Conservation (phyloP, 2,329 filamentous ascomycete genomes). For the Botryotinia calthae region DNA sequence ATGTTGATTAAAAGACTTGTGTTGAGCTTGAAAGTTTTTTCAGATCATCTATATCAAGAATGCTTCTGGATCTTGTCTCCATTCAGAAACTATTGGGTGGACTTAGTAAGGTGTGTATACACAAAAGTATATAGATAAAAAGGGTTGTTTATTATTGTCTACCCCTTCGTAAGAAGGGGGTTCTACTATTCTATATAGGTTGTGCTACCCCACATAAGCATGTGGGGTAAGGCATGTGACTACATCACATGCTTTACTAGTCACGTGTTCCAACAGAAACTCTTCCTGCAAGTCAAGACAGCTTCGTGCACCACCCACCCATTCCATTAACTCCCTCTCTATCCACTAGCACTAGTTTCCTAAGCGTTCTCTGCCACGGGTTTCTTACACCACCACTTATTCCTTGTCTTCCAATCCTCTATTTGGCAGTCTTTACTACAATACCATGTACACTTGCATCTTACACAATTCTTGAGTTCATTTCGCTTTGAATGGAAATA, state of each 20-base stretch:
- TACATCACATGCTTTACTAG: too few species aligned
- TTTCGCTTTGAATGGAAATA: background rate
- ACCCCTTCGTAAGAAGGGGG: too few species aligned
- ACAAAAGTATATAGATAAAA: too few species aligned
- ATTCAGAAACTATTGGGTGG: background rate
- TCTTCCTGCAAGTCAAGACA: background rate
- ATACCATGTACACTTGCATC: slow-evolving; percentile 4
- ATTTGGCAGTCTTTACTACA: background rate
- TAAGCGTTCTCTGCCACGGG: background rate
- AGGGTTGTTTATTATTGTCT: too few species aligned
- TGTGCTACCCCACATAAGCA: too few species aligned
- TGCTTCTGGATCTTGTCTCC: background rate
- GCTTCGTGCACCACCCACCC: too few species aligned
- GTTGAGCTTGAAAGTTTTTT: background rate
- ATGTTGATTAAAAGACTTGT: background rate
- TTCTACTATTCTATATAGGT: too few species aligned
- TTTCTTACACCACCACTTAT: slow-evolving; percentile 1
- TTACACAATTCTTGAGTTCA: background rate
- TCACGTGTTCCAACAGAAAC: too few species aligned
- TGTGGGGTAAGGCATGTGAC: too few species aligned
- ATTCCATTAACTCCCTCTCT: background rate
- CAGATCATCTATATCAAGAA: background rate
- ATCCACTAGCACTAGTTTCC: background rate
- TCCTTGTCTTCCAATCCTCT: slow-evolving; percentile 5
- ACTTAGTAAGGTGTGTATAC: too few species aligned